Evolutionary conservation across 768 basidiomycete species (phyloP), one percentile per base, ranked within the genome.

Genomic region (Heimioporus sp.): DNA sequence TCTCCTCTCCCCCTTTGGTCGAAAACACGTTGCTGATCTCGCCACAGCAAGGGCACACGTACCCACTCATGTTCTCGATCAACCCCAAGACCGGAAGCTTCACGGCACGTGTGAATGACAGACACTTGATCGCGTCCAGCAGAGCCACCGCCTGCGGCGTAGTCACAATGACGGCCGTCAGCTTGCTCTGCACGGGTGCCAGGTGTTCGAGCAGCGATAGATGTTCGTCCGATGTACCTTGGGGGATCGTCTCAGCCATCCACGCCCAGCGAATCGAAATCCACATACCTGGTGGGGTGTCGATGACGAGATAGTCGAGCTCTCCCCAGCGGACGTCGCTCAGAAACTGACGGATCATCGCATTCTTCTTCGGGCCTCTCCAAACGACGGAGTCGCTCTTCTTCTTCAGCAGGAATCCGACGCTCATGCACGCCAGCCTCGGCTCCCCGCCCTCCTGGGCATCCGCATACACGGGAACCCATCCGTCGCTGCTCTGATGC

Each of bases 221-320:
- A 74, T 98, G 97, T 68, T 99, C 97, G 73, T 99, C 97, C 19
- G 97, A 98, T 37, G 97, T 99, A 32, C 97, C 96, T 99, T 61
- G 16, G 59, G 53, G 5, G 44, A 52, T 6, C 42, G 17, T 44
- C 30, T 61, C 8, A 21, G 56, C 34, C 42, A 21, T 24, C 53
- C 51, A 17, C 12, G 31, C 46, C 50, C 32, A n/a, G 11, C 34
- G 21, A 28, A 21, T 5, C 43, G 36, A 46, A 52, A 54, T 45
- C 35, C 43, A 67, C 82, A 61, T 58, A 97, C 96, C 97, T 64
- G 97, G 97, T 4, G 96, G 97, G 4, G 97, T 99, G 67, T 97
- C 95, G 43, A 97, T 86, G 48, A 98, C 80, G 48, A 98, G 77
- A 73, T 90, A 96, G 67, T 98, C 94, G 52, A 96, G 75, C 38